Conservation (phyloP, 1,284 basidiomycete species). For the Pyrrhoderma noxium region DNA sequence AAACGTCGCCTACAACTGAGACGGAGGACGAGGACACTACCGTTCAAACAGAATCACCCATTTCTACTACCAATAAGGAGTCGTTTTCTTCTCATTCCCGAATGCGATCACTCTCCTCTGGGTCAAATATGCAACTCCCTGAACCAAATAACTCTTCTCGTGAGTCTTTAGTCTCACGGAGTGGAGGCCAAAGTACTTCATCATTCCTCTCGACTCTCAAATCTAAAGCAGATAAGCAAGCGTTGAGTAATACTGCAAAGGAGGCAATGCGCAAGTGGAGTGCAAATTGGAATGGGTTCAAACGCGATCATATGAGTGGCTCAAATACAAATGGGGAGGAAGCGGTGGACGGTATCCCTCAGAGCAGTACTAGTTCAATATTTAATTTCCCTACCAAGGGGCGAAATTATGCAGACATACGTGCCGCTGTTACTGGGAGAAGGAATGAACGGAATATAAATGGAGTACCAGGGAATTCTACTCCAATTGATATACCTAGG, state of each 20-base stretch:
- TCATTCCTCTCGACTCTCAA: constrained; percentile 69
- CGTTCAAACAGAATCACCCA: constrained; percentile 1
- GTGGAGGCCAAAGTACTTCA: constrained; percentile 6
- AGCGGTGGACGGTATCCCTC: constrained; percentile 35
- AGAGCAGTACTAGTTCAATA: constrained; percentile 23
- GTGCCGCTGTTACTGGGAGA: constrained; percentile 56
- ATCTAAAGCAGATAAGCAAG: constrained; percentile 76
- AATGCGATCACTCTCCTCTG: constrained; percentile 15
- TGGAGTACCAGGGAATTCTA: neutral
- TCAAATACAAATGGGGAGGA: constrained; percentile 33
- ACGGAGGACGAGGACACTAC: neutral
- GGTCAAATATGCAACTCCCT: constrained; percentile 1
- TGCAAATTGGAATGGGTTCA: constrained; percentile 63
- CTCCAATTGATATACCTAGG: constrained; percentile 18
- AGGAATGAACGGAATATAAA: constrained; percentile 25
- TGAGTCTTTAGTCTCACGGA: constrained; percentile 4
- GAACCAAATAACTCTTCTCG: constrained; percentile 4
- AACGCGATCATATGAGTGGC: constrained; percentile 37
- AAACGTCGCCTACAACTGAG: constrained; percentile 3
- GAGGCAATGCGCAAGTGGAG: constrained; percentile 88
- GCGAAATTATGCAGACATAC: constrained; percentile 62
- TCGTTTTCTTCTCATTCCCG: constrained; percentile 7
- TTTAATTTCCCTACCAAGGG: constrained; percentile 35
- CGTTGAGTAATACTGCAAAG: constrained; percentile 70
- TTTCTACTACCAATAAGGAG: neutral